Conservation (phyloP, 2,329 filamentous ascomycete genomes). For the Cladosporium velox region DNA sequence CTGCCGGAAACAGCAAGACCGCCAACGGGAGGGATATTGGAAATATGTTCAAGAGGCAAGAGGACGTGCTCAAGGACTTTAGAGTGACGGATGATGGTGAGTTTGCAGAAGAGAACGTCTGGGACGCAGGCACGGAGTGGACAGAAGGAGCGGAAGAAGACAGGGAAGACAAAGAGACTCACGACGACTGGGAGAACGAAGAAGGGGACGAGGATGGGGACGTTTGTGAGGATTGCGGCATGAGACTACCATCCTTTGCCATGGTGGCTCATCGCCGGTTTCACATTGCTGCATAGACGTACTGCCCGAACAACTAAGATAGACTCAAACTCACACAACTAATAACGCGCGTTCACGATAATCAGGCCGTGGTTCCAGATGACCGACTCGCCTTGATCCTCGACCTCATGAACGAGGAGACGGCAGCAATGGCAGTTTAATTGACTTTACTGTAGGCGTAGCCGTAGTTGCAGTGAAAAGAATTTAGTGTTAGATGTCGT, state of each 20-base stretch:
- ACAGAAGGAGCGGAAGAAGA: background rate
- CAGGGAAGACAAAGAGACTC: background rate
- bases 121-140: background rate
- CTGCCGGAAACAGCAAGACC: slow-evolving; percentile 46
- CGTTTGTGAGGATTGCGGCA: slow-evolving; percentile 50
- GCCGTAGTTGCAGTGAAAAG: too few relatives aligned
- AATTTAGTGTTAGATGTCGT: too few relatives aligned
- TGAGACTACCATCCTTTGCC: slow-evolving; percentile 59
- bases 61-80: slow-evolving; percentile 68
- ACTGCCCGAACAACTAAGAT: background rate
- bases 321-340: background rate
- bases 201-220: slow-evolving; percentile 27
- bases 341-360: background rate
- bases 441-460: too few relatives aligned
- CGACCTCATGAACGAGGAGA: too few relatives aligned
- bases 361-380: too few relatives aligned
- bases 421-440: too few relatives aligned
- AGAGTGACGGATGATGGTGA: slow-evolving; percentile 52
- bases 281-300: slow-evolving; percentile 36
- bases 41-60: slow-evolving; percentile 78
- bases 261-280: slow-evolving; percentile 59
- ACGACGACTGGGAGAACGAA: slow-evolving; percentile 27
- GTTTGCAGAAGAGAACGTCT: background rate
- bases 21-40: slow-evolving; percentile 71
- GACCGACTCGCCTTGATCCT: too few relatives aligned